Percentiles rank a stretch among this genome's conserved stretches.
These are phyloP conservation scores for Fusarium sp. DNA, from an alignment of 2,329 filamentous ascomycete species.

Conservation along the genomic window DNA sequence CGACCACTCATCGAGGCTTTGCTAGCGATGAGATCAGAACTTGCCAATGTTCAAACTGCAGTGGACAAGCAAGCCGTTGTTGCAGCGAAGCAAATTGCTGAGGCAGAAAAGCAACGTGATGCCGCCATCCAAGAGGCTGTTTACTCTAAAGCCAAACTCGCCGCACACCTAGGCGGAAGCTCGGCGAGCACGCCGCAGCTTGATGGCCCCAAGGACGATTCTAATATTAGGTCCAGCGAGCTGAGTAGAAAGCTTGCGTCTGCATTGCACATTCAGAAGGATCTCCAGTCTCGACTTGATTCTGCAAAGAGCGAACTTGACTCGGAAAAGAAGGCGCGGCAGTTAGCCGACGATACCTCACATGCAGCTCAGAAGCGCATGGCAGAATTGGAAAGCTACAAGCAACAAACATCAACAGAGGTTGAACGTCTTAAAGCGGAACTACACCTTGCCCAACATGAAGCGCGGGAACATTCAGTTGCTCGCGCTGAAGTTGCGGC, in stretches of 20 bases:
- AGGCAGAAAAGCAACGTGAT: conserved; percentile 94
- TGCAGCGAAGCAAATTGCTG: conserved; percentile 90
- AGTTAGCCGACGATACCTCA: conserved; percentile 89
- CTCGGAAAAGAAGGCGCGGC: conserved; percentile 83
- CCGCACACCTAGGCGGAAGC: conserved; percentile 78
- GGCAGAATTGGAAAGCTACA: conserved; percentile 84
- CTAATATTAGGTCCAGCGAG: conserved; percentile 70
- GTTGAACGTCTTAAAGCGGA: conserved; percentile 88
- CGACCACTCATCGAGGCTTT: conserved; percentile 92
- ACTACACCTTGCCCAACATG: conserved; percentile 82
- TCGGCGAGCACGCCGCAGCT: conserved; percentile 71
- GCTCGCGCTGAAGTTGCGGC: conserved; percentile 81
- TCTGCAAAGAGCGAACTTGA: conserved; percentile 77
- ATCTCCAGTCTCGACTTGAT: conserved; percentile 83
- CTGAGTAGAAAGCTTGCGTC: conserved; percentile 86
- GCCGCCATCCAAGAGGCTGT: conserved; percentile 94
- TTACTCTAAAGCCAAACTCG: conserved; percentile 93
- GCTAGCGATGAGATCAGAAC: conserved; percentile 88
- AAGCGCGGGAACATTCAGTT: conserved; percentile 85
- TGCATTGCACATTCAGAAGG: conserved; percentile 81
- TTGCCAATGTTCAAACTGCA: conserved; percentile 88
- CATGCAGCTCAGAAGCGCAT: conserved; percentile 86
- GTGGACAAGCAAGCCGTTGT: conserved; percentile 89
- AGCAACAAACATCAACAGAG: conserved; percentile 86
- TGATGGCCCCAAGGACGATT: conserved; percentile 72